Evolutionary conservation across 2,329 filamentous ascomycete genomes (phyloP).

Genomic region (Metarhizium sp.): DNA sequence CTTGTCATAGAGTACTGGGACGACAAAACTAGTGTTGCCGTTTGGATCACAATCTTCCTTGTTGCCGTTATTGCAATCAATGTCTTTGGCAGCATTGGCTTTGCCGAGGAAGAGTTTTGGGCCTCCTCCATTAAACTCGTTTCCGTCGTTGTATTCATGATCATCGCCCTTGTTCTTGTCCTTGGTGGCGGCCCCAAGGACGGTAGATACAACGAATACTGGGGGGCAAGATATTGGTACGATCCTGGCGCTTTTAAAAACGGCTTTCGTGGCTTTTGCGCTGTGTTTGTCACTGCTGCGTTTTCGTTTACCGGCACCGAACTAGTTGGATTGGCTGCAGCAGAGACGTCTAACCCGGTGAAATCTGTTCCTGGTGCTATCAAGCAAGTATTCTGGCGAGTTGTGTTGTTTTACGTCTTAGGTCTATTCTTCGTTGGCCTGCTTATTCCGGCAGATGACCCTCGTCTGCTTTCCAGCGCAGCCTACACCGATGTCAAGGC

Average conservation of each 20-base stretch:
- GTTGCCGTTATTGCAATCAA: constrained; percentile 40
- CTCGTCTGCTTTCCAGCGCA: constrained; percentile 32
- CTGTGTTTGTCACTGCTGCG: constrained; percentile 59
- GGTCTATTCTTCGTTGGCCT: constrained; percentile 39
- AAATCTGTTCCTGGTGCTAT: constrained; percentile 68
- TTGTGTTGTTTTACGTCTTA: constrained; percentile 39
- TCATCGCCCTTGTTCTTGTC: constrained; percentile 48
- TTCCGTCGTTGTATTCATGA: constrained; percentile 52
- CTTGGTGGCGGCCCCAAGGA: constrained; percentile 45
- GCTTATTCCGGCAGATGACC: constrained; percentile 33
- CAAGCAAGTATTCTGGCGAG: constrained; percentile 59
- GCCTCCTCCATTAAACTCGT: constrained; percentile 45
- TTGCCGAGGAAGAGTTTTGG: constrained; percentile 47
- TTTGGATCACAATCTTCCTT: constrained; percentile 47
- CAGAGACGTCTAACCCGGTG: constrained; percentile 57
- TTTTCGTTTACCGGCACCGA: constrained; percentile 62
- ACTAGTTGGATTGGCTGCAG: constrained; percentile 59
- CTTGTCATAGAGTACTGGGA: constrained; percentile 45
- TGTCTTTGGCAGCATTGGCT: constrained; percentile 45
- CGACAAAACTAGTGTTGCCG: constrained; percentile 30
- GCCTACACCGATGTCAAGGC: constrained; percentile 32
- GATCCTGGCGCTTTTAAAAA: constrained; percentile 49
- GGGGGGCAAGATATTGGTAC: constrained; percentile 33
- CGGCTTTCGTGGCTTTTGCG: constrained; percentile 61
- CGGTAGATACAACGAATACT: constrained; percentile 30